These are phyloP conservation scores for Ogataea henricii DNA, from an alignment of 805 yeast species.

Conservation along the genomic window DNA sequence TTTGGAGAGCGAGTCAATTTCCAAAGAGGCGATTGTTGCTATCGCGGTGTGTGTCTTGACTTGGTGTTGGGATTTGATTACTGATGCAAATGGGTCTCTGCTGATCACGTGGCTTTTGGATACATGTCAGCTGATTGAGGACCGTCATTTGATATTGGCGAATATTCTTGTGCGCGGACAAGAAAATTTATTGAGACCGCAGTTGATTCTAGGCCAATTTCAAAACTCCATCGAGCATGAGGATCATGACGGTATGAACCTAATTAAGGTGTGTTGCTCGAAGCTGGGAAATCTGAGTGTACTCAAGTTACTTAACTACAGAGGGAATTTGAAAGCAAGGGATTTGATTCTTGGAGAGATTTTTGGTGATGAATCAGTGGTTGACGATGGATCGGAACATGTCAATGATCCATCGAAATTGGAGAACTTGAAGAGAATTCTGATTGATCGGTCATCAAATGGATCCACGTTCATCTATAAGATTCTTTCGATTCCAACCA, in stretches of 20 bases:
- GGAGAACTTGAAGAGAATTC: conserved; percentile 45
- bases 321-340: conserved; percentile 65
- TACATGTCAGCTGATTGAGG: conserved; percentile 61
- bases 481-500: conserved; percentile 69
- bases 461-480: conserved; percentile 82
- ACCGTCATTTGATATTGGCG: conserved; percentile 61
- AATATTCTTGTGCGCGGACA: conserved; percentile 25
- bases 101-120: conserved; percentile 94
- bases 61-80: conserved; percentile 75
- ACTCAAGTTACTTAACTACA: conserved; percentile 70
- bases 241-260: conserved; percentile 8
- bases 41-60: conserved; percentile 77
- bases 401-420: conserved; percentile 20
- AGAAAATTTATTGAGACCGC: conserved; percentile 3
- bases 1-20: conserved; percentile 73
- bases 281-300: conserved; percentile 84
- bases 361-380: conserved; percentile 51
- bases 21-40: conserved; percentile 66
- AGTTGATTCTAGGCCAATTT: not conserved
- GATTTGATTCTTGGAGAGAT: conserved; percentile 62
- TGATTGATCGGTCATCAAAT: conserved; percentile 61
- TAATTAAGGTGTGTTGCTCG: conserved; percentile 32
- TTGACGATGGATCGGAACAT: conserved; percentile 18
- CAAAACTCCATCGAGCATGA: not conserved
- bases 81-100: conserved; percentile 84